phyloP scores from a whole-genome alignment of 1,139 yeast genomes.

The Wickerhamomyces sp. region DNA sequence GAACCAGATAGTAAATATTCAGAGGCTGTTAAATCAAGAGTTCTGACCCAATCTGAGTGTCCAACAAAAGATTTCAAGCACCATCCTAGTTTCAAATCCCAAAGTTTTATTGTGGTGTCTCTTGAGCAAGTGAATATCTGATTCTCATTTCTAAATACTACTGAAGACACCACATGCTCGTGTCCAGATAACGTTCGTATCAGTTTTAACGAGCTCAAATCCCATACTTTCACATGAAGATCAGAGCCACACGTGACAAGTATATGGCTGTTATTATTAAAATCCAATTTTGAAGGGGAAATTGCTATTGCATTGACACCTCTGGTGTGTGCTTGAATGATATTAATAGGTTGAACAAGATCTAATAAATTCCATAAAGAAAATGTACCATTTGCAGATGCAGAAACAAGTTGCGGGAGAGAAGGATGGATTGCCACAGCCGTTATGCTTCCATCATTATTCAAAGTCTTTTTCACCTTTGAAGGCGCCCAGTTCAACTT shows the following conservation, averaged over 20 bases:
- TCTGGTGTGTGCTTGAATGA: constrained; percentile 75
- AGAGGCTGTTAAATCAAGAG: constrained; percentile 47
- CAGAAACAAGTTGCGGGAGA: constrained; percentile 61
- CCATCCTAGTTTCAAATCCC: constrained; percentile 75
- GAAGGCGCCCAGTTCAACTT: constrained; percentile 70
- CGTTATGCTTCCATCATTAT: constrained; percentile 61
- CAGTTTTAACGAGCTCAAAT: constrained; percentile 44
- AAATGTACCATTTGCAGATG: constrained; percentile 71
- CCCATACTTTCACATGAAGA: constrained; percentile 69
- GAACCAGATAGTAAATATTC: constrained; percentile 73
- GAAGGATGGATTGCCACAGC: constrained; percentile 70
- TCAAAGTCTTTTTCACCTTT: constrained; percentile 43
- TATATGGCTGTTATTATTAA: constrained; percentile 21
- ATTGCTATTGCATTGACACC: constrained; percentile 60
- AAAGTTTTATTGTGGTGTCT: constrained; percentile 65
- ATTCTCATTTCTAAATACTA: constrained; percentile 45
- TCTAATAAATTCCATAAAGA: constrained; percentile 70
- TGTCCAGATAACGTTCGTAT: constrained; percentile 78
- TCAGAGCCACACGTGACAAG: constrained; percentile 75
- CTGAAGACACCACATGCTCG: constrained; percentile 77
- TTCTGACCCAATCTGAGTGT: constrained; percentile 88
- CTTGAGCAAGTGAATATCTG: constrained; percentile 70
- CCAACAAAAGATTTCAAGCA: constrained; percentile 64
- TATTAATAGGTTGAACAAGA: constrained; percentile 61
- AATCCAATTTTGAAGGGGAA: constrained; percentile 35